phyloP scores from a whole-genome alignment of 768 basidiomycete species.

The Rhodotorula graminis region DNA sequence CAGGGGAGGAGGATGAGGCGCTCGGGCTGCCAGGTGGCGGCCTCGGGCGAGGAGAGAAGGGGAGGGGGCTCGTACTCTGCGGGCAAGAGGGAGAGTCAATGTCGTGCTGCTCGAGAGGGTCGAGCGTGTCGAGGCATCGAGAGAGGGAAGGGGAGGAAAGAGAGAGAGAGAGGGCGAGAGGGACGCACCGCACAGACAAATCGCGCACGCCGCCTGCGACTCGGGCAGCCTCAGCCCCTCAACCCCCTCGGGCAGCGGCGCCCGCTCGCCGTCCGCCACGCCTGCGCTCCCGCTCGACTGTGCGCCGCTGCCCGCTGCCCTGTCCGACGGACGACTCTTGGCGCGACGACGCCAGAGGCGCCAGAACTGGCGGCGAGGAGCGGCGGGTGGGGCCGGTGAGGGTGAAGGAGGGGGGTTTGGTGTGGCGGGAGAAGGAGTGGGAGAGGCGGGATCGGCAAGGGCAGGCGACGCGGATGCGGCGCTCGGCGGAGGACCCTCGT shows the following conservation, averaged over 20 bases:
- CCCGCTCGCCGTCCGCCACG: background rate
- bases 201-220: slow-evolving; percentile 27
- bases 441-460: background rate
- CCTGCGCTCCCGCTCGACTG: background rate
- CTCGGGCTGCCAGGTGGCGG: background rate
- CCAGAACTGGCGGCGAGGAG: slow-evolving; percentile 1
- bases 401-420: background rate
- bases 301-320: background rate
- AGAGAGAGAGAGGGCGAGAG: too few relatives aligned
- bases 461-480: background rate
- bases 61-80: slow-evolving; percentile 35
- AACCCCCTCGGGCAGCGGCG: slow-evolving; percentile 9
- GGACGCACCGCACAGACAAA: slow-evolving; percentile 29
- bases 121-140: too few relatives aligned
- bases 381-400: background rate
- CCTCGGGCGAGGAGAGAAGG: background rate
- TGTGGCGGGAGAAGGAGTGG: background rate
- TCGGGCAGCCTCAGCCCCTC: slow-evolving; percentile 12
- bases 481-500: background rate
- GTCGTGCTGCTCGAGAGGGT: background rate
- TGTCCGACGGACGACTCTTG: background rate
- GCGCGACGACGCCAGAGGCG: background rate
- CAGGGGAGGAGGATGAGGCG: slow-evolving; percentile 23
- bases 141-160: too few relatives aligned
- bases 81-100: background rate